Base-by-base conservation (phyloP, 2,329 filamentous ascomycete species). In the Monascus ruber region DNA sequence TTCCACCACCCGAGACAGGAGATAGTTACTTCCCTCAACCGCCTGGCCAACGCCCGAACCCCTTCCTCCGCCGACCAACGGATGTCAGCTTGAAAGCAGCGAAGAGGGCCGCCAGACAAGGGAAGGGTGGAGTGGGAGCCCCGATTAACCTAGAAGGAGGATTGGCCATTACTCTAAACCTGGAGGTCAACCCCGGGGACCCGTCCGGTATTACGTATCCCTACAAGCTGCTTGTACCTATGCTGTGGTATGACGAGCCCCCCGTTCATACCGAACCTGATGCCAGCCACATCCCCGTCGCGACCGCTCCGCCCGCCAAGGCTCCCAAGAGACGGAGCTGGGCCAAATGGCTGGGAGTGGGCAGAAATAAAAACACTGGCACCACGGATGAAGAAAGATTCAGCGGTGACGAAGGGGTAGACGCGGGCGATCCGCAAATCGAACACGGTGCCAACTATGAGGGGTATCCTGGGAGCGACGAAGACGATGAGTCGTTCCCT, bases 151-250 rank as follows among this genome's bases (percentile, higher is more conserved):
- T 95, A 0, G 77, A 91, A 55, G 83, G 82, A 26, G 87, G 86
- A 0, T 68, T 98, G 6, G 87, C 95, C 48, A 81, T 98, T 29
- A 83, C 79, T 37, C 64, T 98, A 33, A 94, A 95, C 51, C 79
- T 94, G 45, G 91, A 98, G 64, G 78, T 95, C 44, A 87, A 82
- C 51, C 76, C 84, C 34, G 79, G 77, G 46, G 87, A 98, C 51
- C 89, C 91, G 1, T 74, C 83, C 0, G 93, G 91, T 9, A 86
- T 85, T 47, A 98, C 91, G 0, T 76, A 79, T 37, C 85, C 87
- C 6, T 98, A 98, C 59, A 73, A 86, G 31, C 66, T 98, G 4
- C 72, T 96, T 1, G 81, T 98, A 4, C 91, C 93, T 7, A 77
- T 79, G 38, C 66, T 98, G 37, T 64, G 64, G 51, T 79, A 29